Evolutionary conservation across 2,329 filamentous ascomycete species (phyloP).

Genomic region (Ophiostoma novo-ulmi): DNA sequence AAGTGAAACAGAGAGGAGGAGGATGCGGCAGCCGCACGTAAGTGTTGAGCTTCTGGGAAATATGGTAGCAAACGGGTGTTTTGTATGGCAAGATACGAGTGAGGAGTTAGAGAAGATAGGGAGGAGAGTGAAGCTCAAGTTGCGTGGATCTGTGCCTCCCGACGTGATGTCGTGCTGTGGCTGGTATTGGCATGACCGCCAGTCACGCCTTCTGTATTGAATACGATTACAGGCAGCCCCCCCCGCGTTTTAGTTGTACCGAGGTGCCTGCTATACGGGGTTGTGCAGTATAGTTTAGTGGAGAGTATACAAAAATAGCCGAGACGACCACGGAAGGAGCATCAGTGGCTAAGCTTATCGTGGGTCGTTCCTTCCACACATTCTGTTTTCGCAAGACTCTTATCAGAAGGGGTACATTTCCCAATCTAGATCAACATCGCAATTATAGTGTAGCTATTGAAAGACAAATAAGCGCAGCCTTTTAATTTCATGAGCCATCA

Average conservation of each 20-base stretch:
- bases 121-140: background rate
- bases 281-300: background rate
- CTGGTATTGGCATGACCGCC: background rate
- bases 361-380: background rate
- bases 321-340: background rate
- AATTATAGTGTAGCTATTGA: background rate
- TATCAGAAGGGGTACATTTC: background rate
- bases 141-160: background rate
- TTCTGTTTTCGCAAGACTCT: background rate
- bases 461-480: background rate
- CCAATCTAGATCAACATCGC: background rate
- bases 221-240: background rate
- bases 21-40: background rate
- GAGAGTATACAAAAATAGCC: background rate
- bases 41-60: background rate
- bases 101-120: background rate
- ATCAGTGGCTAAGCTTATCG: background rate
- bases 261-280: background rate
- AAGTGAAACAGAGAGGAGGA: background rate
- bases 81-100: background rate
- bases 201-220: background rate
- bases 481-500: background rate
- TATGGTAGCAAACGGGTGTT: background rate
- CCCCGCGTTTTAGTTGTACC: conserved; percentile 3
- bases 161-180: conserved; percentile 9